Base-by-base conservation (phyloP, 2,329 filamentous ascomycete genomes). In the Ophiostoma fasciatum region DNA sequence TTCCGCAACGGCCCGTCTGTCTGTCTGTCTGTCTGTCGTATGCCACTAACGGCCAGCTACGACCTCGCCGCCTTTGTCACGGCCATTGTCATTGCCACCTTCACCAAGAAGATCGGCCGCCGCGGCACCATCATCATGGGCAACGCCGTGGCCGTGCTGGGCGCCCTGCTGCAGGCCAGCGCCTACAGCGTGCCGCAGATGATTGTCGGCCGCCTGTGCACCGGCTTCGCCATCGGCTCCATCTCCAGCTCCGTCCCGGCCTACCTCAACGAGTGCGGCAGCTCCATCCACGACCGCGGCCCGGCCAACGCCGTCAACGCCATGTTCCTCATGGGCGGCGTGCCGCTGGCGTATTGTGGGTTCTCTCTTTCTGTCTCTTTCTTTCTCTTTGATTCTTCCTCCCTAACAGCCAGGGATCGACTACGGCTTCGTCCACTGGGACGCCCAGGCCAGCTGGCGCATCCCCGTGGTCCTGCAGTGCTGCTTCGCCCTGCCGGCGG, bases 401-500 rank as follows among this genome's bases (percentile, higher is more conserved):
- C 12, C 22, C 22, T 23, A n/a, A n/a, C n/a, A n/a, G n/a, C n/a
- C n/a, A n/a, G n/a, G 35, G 35, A 28, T 37, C 10, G 30, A 37
- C 25, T 37, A 28, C 12, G 35, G 35, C 12, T 28, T 37, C 25
- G 22, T 17, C 12, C 14, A 33, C 3, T 15, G 21, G 17, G 3
- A 28, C n/a, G 22, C 3, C 5, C 28, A 31, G 30, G 25, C 17
- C 7, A 22, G 23, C 5, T 38, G 31, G 31, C 27, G 31, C 7
- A 3, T 38, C 6, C 36, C 36, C 12, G 30, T 38, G 18, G 31
- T 20, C 2, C 17, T 38, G 7, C 36, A 38, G 31, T 25, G 19
- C 13, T 10, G 23, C 25, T 38, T 38, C 17, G 37, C 38, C 15
- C 38, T 43, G 4, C 35, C 42, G 28, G 37, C 31, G 25, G 44